Evolutionary conservation across 2,329 filamentous ascomycete genomes (phyloP).

Genomic region (Lasiodiplodia sp.): DNA sequence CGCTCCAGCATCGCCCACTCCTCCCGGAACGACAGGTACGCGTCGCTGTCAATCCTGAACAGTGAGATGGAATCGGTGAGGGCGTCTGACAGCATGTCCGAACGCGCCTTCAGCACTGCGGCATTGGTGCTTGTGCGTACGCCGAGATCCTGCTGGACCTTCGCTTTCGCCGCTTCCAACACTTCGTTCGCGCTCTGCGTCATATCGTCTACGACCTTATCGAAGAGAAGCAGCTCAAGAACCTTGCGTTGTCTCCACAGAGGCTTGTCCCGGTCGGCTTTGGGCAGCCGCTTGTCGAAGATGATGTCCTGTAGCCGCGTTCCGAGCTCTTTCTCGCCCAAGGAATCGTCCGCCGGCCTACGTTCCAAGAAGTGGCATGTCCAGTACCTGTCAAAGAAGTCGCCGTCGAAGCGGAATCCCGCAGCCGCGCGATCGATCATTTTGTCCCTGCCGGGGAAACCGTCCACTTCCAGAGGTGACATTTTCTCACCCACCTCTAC

Average conservation of each 20-base stretch:
- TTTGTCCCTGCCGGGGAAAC: neutral
- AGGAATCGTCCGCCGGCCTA: slow-evolving; percentile 21
- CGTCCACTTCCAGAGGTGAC: neutral
- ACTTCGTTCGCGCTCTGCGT: slow-evolving; percentile 6
- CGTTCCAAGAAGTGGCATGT: slow-evolving; percentile 38
- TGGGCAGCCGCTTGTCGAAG: slow-evolving; percentile 14
- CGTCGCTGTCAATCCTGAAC: slow-evolving; percentile 22
- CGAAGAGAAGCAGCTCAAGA: slow-evolving; percentile 40
- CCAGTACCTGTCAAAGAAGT: slow-evolving; percentile 46
- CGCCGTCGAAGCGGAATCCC: slow-evolving; percentile 42
- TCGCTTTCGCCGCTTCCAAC: neutral
- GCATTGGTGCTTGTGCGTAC: neutral
- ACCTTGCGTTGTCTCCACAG: slow-evolving; percentile 41
- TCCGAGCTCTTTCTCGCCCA: neutral
- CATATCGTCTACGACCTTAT: slow-evolving; percentile 34
- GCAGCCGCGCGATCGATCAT: slow-evolving; percentile 34
- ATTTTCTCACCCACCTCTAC: neutral
- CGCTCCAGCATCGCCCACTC: slow-evolving; percentile 34
- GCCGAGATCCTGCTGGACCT: neutral
- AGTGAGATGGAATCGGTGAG: slow-evolving; percentile 8
- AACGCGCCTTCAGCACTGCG: neutral
- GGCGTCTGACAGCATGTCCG: slow-evolving; percentile 14
- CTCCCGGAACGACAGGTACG: slow-evolving; percentile 24
- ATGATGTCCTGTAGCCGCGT: neutral
- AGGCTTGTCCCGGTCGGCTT: slow-evolving; percentile 7